These are phyloP conservation scores for Lentinula sp. DNA, from an alignment of 768 basidiomycete species.

Conservation along the genomic window DNA sequence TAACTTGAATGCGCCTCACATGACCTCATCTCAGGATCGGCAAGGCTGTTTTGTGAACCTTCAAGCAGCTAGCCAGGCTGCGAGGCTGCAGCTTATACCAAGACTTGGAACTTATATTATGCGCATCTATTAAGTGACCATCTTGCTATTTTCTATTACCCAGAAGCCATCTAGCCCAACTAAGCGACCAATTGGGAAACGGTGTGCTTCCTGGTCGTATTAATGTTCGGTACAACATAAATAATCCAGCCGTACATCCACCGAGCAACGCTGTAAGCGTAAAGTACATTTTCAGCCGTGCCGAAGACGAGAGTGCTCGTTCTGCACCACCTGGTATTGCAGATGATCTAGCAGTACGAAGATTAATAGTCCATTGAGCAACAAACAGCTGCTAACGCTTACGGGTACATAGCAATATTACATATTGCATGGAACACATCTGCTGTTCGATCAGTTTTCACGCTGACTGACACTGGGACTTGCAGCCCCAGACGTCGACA, in stretches of 20 bases:
- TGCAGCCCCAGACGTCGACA: conserved; percentile 85
- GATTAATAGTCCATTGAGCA: conserved; percentile 5
- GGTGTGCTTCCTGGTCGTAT: conserved; percentile 53
- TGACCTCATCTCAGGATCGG: neutral
- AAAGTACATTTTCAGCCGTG: conserved; percentile 66
- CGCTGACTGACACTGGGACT: conserved; percentile 91
- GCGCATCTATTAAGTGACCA: neutral
- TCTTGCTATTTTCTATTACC: conserved; percentile 42
- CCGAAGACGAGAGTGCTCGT: conserved; percentile 64
- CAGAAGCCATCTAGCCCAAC: conserved; percentile 65
- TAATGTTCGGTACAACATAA: conserved; percentile 67
- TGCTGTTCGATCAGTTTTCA: conserved; percentile 77
- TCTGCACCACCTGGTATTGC: conserved; percentile 83
- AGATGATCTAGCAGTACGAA: conserved; percentile 33
- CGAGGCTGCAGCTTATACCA: neutral
- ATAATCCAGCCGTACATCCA: conserved; percentile 64
- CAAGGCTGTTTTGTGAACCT: no score
- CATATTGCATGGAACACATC: conserved; percentile 87
- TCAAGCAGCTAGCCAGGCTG: no score
- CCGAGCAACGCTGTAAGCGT: conserved; percentile 69
- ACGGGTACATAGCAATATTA: conserved; percentile 84
- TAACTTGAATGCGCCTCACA: neutral
- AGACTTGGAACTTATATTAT: neutral
- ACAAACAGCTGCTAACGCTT: conserved; percentile 26
- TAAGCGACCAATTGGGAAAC: conserved; percentile 46